These are phyloP conservation scores for Wickerhamomyces sp. DNA, from an alignment of 1,139 yeast genomes.

Conservation along the genomic window DNA sequence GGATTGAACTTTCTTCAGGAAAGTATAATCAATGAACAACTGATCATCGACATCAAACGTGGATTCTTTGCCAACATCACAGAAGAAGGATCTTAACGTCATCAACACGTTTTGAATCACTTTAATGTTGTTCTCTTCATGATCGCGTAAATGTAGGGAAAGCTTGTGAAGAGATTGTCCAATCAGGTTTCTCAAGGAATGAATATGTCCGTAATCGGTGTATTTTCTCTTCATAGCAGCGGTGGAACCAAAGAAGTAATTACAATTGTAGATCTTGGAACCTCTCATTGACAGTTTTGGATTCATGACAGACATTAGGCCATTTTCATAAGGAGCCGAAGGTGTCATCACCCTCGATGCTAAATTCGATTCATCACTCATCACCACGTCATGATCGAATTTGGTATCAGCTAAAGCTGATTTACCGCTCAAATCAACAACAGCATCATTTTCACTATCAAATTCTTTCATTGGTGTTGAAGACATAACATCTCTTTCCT, in stretches of 20 bases:
- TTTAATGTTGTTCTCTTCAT: constrained; percentile 64
- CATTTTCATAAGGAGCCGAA: constrained; percentile 24
- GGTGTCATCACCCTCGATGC: constrained; percentile 24
- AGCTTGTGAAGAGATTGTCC: constrained; percentile 67
- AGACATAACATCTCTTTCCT: constrained; percentile 26
- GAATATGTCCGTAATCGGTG: constrained; percentile 55
- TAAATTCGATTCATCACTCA: constrained; percentile 19
- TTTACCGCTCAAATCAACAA: constrained; percentile 6
- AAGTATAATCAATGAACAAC: constrained; percentile 38
- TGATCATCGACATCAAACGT: constrained; percentile 53
- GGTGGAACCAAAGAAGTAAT: constrained; percentile 40
- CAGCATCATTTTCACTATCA: constrained; percentile 20
- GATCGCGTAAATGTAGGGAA: constrained; percentile 41
- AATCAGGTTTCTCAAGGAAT: constrained; percentile 52
- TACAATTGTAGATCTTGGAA: constrained; percentile 52
- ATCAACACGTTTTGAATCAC: constrained; percentile 61
- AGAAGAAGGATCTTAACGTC: constrained; percentile 73
- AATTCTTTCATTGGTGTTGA: constrained; percentile 27
- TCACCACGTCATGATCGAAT: too few relatives aligned
- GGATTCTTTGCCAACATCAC: constrained; percentile 77
- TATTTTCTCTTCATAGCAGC: constrained; percentile 43
- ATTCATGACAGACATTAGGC: constrained; percentile 23
- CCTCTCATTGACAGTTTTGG: constrained; percentile 48
- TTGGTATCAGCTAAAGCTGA: background rate
- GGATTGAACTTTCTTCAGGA: constrained; percentile 41